Base-by-base conservation (phyloP, 139 green algal species). In the Chlorella sp. region DNA sequence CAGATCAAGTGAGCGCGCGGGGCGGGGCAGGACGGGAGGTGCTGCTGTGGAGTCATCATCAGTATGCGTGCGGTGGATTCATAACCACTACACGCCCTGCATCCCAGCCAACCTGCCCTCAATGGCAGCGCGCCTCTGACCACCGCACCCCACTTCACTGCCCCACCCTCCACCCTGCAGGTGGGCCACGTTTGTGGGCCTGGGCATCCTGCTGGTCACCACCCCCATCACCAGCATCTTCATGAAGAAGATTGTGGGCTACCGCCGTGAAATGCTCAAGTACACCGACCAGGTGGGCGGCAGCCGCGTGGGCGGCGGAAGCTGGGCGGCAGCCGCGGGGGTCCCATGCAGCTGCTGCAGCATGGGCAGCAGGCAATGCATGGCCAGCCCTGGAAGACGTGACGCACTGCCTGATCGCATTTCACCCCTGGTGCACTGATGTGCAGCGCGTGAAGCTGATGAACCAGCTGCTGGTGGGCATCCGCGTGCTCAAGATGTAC, bases 131-230 rank as follows among this genome's bases (percentile, higher is more conserved):
- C 23, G 18, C 68, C 34, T n/a, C 34, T 17, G 4, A 13, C 9
- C 26, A 25, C 20, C 20, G 2, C 38, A 0, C 57, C 41, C 32
- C 23, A 34, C 16, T 25, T 36, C n/a, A 85, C 68, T n/a, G 83
- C 79, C 70, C 9, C n/a, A n/a, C n/a, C n/a, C n/a, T n/a, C n/a
- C n/a, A n/a, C n/a, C 12, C 51, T 69, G 78, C 80, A 85, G 89
- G 12, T 98, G 95, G 95, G 90, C 90, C 26, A 95, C 95, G 11
- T 96, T 99, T 86, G 93, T 98, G 60, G 96, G 96, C 3, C 89
- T 99, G 83, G 93, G 81, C 47, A 90, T 97, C 68, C 92, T 97
- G 75, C 72, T 98, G 17, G 5, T 95, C 34, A 90, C 94, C 85
- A 92, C 89, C 39, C 96, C 95, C 21, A 51, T 94, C 44, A 94